Evolutionary conservation across 305 asterid species (phyloP), one percentile per base, ranked within the genome.

Genomic region (Fraxinus greggii): DNA sequence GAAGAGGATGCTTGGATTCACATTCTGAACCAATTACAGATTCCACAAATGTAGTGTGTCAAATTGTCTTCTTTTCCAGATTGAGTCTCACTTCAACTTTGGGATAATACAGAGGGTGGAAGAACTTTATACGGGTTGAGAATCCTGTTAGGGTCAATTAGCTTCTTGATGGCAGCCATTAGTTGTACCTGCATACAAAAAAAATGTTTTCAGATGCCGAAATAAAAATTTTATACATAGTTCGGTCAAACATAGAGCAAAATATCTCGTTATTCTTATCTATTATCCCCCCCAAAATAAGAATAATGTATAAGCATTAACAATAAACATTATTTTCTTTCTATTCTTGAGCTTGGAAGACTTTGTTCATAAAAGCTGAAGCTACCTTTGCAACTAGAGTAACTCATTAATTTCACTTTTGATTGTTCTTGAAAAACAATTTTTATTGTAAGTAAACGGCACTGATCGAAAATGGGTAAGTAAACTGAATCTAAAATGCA

Each of bases 121-220:
- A 96, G 95, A 86, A 96, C 98, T 90, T 96, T 96, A 77, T 96
- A 96, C 2, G 98, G 99, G 83, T 94, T 96, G 84, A 96, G 97
- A 84, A 96, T 93, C 76, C 95, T 97, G 59, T 85, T 94, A n/a
- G 98, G 97, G 86, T 96, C 98, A 45, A 92, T 90, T 84, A 90
- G 91, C 87, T 86, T 93, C 94, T 96, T 96, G 84, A 96, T 83
- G 79, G 90, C 79, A 24, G 81, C 91, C 99, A 96, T 96, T 76
- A 90, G 76, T 84, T 91, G 93, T 85, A 96, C 98, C 99, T 96
- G 91, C 84, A 83, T 26, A 36, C 24, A 75, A 48, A 78, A 75
- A 73, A 5, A 32, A 28, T 0, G 45, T 28, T 72, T n/a, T 72
- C 45, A 32, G 76, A 72, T 72, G 45, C 28, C 23, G 5, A 31